Base-by-base conservation (phyloP, 73 alveolate genomes). In the Paramecium sonneborni region DNA sequence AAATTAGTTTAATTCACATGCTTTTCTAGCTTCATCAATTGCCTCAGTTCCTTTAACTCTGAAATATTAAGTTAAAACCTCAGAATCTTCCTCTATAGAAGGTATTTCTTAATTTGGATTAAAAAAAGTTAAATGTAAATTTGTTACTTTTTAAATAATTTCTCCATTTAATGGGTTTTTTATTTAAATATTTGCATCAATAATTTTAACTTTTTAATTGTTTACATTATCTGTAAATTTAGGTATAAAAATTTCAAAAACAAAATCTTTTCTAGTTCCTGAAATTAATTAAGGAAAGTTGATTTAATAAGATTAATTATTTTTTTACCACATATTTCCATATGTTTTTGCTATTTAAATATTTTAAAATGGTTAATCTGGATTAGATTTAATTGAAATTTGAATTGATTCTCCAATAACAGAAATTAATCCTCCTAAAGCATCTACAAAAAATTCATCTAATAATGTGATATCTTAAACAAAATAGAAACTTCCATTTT, bases 401-500 rank as follows among this genome's bases (percentile, higher is more conserved):
- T 85, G 15, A 10, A 92, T 67, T 20, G 86, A 55, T 15, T 85
- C 86, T 14, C 85, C 95, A 10, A 92, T 89, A 1, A 88, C 92
- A 9, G 95, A 85, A 35, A 92, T 20, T 41, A 92, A 41, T 6
- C 85, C 95, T 41, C 95, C 95, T 14, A 92, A 72, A 9, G 93
- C 92, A 85, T 92, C 84, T 1, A 76, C 69, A 74, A 92, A 92
- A 79, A 58, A 86, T 41, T 69, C 91, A 37, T 86, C 93, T 21
- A 92, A 44, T 85, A 74, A 23, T 6, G 58, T 67, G 57, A 52
- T 85, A 43, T 85, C 88, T n/a, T 85, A 41, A 9, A 95, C 93
- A 93, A 43, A 92, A 88, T 94, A 95, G 88, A 94, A 95, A 6
- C 96, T 79, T 5, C 98, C 98, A 88, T 94, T 95, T 74, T 94